Conservation (phyloP, 371 early-diverging fungal genomes). For the Mucor irregularis region DNA sequence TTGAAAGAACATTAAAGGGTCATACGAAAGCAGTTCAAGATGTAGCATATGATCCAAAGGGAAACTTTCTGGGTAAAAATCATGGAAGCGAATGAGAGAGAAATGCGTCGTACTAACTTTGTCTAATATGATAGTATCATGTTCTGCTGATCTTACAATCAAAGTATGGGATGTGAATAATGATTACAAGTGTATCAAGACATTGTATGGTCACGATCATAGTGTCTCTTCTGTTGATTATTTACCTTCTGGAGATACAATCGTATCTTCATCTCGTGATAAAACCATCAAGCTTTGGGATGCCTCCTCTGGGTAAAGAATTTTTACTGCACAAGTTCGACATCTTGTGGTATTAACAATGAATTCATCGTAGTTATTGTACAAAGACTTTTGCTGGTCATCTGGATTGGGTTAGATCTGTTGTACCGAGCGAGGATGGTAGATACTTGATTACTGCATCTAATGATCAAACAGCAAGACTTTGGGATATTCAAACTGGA, state of each 20-base stretch:
- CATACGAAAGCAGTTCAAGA: conserved; percentile 90
- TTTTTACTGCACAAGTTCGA: neutral
- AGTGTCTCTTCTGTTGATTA: conserved; percentile 76
- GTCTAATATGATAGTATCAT: conserved; percentile 54
- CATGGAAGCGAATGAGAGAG: too few relatives aligned
- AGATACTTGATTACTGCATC: conserved; percentile 68
- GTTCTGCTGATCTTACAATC: conserved; percentile 84
- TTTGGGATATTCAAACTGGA: conserved; percentile 76
- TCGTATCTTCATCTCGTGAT: conserved; percentile 84
- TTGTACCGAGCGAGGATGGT: conserved; percentile 68
- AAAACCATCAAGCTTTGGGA: conserved; percentile 90
- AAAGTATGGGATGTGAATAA: conserved; percentile 85
- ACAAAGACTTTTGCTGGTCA: conserved; percentile 78
- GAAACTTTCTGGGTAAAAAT: conserved; percentile 61
- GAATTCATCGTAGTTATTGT: conserved; percentile 75
- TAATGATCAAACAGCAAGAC: conserved; percentile 85
- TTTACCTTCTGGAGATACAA: conserved; percentile 67
- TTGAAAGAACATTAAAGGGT: conserved; percentile 85
- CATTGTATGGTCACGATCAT: conserved; percentile 89
- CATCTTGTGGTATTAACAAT: neutral
- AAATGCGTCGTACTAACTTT: neutral
- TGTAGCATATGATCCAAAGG: conserved; percentile 76
- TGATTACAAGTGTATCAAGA: conserved; percentile 81
- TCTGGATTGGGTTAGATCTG: conserved; percentile 82
- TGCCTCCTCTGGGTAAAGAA: conserved; percentile 63